phyloP scores from a whole-genome alignment of 176 grass and related monocot species.

The Chloris gayana region DNA sequence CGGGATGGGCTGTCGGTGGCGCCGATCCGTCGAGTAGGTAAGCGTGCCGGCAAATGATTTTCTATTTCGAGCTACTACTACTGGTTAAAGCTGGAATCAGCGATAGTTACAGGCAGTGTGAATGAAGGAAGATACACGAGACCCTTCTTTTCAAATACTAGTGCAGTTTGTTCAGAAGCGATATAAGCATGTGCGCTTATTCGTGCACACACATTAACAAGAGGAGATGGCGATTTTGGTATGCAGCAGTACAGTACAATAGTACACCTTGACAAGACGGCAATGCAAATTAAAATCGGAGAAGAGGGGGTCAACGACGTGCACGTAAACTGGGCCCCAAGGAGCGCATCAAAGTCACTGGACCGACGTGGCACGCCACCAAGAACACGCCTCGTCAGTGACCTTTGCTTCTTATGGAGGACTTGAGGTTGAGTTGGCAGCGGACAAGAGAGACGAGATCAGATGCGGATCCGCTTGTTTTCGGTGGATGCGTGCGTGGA shows the following conservation, averaged over 20 bases:
- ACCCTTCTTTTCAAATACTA: too few species aligned
- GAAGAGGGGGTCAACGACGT: background rate
- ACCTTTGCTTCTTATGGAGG: background rate
- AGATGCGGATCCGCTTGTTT: background rate
- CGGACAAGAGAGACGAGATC: background rate
- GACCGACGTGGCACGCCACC: background rate
- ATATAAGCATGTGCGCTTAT: background rate
- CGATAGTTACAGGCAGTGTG: background rate
- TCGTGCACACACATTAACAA: background rate
- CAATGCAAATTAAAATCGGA: background rate
- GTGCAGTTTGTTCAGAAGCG: background rate
- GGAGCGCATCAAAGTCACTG: background rate
- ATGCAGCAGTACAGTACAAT: too few species aligned
- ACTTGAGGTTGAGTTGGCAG: background rate
- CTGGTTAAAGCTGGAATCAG: too few species aligned
- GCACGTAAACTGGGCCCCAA: background rate
- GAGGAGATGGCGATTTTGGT: background rate
- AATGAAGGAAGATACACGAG: too few species aligned
- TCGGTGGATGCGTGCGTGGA: too few species aligned
- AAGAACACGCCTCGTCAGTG: background rate
- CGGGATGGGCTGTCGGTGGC: conserved; percentile 14
- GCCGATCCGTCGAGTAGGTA: background rate
- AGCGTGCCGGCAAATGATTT: background rate
- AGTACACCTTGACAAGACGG: background rate
- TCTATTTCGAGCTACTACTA: background rate